phyloP scores from a whole-genome alignment of 2,329 filamentous ascomycete genomes.

The Aspergillus pseudoviridinutans region DNA sequence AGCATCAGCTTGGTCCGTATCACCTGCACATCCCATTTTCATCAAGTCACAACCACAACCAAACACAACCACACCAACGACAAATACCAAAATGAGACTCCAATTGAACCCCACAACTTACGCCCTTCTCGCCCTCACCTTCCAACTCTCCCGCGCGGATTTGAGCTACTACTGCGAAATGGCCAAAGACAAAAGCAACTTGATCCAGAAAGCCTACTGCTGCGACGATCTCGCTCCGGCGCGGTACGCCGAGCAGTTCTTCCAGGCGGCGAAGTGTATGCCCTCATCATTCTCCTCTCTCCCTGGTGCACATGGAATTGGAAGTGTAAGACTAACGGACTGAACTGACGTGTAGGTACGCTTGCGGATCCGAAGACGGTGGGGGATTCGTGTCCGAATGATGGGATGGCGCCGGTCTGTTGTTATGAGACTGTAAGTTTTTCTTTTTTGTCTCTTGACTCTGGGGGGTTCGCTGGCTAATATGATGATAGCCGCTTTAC shows the following conservation, averaged over 20 bases:
- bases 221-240: slow-evolving; percentile 21
- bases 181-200: slow-evolving; percentile 21
- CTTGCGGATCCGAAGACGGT: slow-evolving; percentile 17
- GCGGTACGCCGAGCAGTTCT: slow-evolving; percentile 15
- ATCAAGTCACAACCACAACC: not conserved
- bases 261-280: slow-evolving; percentile 23
- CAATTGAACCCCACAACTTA: slow-evolving; percentile 2
- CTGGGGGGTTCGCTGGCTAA: slow-evolving; percentile 1
- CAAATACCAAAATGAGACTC: slow-evolving; percentile 12
- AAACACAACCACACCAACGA: not conserved
- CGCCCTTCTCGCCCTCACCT: not conserved
- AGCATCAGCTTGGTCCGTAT: not conserved
- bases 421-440: slow-evolving; percentile 30
- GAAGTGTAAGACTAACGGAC: no score
- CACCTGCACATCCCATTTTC: not conserved
- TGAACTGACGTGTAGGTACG: slow-evolving; percentile 6
- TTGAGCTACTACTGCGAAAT: slow-evolving; percentile 20
- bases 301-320: no score
- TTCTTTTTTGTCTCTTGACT: not conserved
- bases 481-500: not conserved
- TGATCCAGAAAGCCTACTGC: slow-evolving; percentile 28
- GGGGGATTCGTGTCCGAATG: slow-evolving; percentile 22
- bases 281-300: not conserved
- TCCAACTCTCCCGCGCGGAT: slow-evolving; percentile 1
- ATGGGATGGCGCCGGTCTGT: slow-evolving; percentile 15